Evolutionary conservation across 1,284 basidiomycete genomes (phyloP), one percentile per base, ranked within the genome.

Genomic region (Gastroboletus turbinatus): DNA sequence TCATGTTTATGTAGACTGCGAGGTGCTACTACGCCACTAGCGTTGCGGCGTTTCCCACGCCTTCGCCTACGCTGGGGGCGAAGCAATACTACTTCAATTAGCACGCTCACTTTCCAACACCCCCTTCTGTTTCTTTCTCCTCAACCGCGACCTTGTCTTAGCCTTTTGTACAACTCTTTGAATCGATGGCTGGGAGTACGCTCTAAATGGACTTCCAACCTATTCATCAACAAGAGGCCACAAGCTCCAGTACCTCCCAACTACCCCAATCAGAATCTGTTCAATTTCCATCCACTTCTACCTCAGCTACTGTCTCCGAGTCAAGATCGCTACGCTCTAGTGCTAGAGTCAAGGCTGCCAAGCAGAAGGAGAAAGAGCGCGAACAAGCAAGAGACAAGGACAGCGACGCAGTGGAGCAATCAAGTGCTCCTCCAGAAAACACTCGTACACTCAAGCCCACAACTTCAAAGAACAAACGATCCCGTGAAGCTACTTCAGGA

Each of bases 141-240:
- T 65, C 52, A 43, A 67, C 67, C 50, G 51, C 45, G 58, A 69
- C 60, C 59, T 64, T 70, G 64, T 48, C 52, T 59, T 67, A 49
- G 55, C 68, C 59, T 57, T 59, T 23, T 53, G 42, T 54, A 53
- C 39, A 55, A 58, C 48, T 52, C 50, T 72, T 70, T 70, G 77
- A 79, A 85, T 88, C 86, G 82, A 90, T 90, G 87, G 87, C 88
- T 83, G 82, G 82, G 82, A 75, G 84, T 79, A 85, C 81, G 78
- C 77, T 82, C 85, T 89, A 89, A 88, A 90, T 90, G 87, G 87
- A 90, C 85, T 82, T 87, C 83, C 77, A 78, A 85, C 78, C 79
- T 77, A 78, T 75, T 71, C 76, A 87, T 78, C 77, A 79, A 70
- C 79, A 78, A 80, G 82, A 84, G 82, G 83, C 82, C 81, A 82